Base-by-base conservation (phyloP, 164 flowering plant genomes). In the Dillenia suffruticosa region DNA sequence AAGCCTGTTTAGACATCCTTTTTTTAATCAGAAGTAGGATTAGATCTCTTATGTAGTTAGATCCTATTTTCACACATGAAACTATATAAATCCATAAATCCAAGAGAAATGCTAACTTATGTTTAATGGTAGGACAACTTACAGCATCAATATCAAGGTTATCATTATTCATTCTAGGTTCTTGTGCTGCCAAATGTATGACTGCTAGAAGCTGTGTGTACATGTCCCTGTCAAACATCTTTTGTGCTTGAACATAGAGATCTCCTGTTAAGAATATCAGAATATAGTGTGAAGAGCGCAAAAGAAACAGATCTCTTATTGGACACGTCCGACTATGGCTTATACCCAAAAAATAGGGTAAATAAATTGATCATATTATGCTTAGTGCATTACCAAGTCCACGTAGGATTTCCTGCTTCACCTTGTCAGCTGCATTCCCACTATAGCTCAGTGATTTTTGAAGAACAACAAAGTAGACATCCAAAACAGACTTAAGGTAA, bases 321-420 rank as follows among this genome's bases (percentile, higher is more conserved):
- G 19, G 16, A 51, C 40, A 12, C 26, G 16, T 1, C 7, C 3
- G 14, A 8, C 43, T 26, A 26, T 26, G 40, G 40, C 5, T 26
- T 26, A 26, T 26, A 26, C 3, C 40, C 40, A 2, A 26, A 26
- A 26, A 26, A 26, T 26, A 26, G 40, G 40, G 40, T 26, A 26
- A 26, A 26, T 26, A 26, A 26, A 26, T 13, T 56, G 56, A 9
- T 7, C 32, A 57, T 19, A 24, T 46, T 24, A 13, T 13, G 51
- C 16, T 9, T 26, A 15, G 24, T 22, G 54, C 56, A 72, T 74
- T 95, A 95, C 99, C 99, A 49, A 95, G 85, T 62, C 84, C 83
- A 69, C 82, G 92, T 63, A 95, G 63, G 61, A 92, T 84, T 80
- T 95, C 99, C 78, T 90, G 96, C 83, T 88, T 89, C 76, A 85